Evolutionary conservation across 2,329 filamentous ascomycete genomes (phyloP).

Genomic region (Triangularia verruculosa): DNA sequence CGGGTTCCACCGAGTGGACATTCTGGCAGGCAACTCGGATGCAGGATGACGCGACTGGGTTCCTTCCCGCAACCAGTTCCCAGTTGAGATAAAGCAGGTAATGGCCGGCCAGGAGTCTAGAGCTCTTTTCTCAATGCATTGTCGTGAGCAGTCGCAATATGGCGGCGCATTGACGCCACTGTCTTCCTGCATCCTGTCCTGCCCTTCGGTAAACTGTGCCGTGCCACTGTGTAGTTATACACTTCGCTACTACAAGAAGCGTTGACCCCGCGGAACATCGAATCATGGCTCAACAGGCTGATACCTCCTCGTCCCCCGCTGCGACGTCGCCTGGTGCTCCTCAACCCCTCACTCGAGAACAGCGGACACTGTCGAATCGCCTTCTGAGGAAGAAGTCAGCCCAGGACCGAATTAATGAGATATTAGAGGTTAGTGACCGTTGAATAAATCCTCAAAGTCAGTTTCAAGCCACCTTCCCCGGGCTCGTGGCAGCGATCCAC

Average conservation of each 20-base stretch:
- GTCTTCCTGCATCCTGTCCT: neutral
- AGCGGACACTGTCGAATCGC: neutral
- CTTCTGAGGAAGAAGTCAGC: slow-evolving; percentile 29
- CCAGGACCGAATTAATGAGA: slow-evolving; percentile 33
- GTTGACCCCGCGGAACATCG: neutral
- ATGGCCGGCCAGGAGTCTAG: neutral
- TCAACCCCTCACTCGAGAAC: neutral
- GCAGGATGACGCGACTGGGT: slow-evolving; percentile 5
- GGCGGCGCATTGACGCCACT: slow-evolving; percentile 16
- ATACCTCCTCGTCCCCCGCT: neutral
- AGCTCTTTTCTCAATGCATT: slow-evolving; percentile 4
- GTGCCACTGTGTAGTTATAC: neutral
- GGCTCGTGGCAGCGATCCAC: neutral
- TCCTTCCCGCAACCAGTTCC: neutral
- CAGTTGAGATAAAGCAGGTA: slow-evolving; percentile 1
- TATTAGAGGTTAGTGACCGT: slow-evolving; percentile 33
- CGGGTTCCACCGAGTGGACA: neutral
- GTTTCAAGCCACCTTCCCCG: neutral
- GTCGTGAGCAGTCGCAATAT: slow-evolving; percentile 15
- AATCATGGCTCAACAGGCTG: slow-evolving; percentile 7
- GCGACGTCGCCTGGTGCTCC: slow-evolving; percentile 11
- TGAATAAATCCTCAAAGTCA: neutral
- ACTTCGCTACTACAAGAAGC: neutral
- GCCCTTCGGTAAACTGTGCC: slow-evolving; percentile 6
- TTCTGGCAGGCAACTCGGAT: neutral